These are phyloP conservation scores for Daedalea quercina DNA, from an alignment of 768 basidiomycete species.

Conservation along the genomic window DNA sequence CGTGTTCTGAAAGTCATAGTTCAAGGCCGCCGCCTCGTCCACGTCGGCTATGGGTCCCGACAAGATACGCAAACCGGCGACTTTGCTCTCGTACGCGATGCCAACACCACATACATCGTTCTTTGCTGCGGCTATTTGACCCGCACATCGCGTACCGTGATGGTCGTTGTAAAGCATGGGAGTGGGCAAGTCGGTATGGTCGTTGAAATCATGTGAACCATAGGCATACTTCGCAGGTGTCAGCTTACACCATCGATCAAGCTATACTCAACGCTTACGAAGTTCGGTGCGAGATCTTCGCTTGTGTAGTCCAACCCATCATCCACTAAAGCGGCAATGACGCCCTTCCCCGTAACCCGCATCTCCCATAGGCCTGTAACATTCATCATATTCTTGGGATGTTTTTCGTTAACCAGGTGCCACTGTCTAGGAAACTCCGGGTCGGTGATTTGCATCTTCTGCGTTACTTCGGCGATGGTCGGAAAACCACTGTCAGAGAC, in stretches of 20 bases:
- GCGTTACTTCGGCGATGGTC: slow-evolving; percentile 36
- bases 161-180: slow-evolving; percentile 88
- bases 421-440: slow-evolving; percentile 84
- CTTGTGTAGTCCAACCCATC: slow-evolving; percentile 91
- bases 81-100: slow-evolving; percentile 84
- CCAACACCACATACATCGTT: slow-evolving; percentile 94
- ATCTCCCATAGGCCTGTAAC: slow-evolving; percentile 89
- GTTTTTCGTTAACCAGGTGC: slow-evolving; percentile 89
- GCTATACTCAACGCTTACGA: slow-evolving; percentile 49
- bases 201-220: slow-evolving; percentile 95
- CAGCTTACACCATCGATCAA: background rate
- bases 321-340: slow-evolving; percentile 87
- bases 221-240: slow-evolving; percentile 54
- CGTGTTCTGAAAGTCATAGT: slow-evolving; percentile 88
- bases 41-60: slow-evolving; percentile 92
- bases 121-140: slow-evolving; percentile 89
- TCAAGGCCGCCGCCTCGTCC: slow-evolving; percentile 92
- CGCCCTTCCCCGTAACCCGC: slow-evolving; percentile 81
- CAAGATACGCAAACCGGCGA: slow-evolving; percentile 92
- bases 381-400: slow-evolving; percentile 83
- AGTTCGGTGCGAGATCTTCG: slow-evolving; percentile 84
- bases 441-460: slow-evolving; percentile 65
- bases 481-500: slow-evolving; percentile 21
- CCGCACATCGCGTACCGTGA: slow-evolving; percentile 97
- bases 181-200: slow-evolving; percentile 80